Evolutionary conservation across 192 early-diverging fungal genomes (phyloP), one percentile per base, ranked within the genome.

Genomic region (Piromyces finnis): DNA sequence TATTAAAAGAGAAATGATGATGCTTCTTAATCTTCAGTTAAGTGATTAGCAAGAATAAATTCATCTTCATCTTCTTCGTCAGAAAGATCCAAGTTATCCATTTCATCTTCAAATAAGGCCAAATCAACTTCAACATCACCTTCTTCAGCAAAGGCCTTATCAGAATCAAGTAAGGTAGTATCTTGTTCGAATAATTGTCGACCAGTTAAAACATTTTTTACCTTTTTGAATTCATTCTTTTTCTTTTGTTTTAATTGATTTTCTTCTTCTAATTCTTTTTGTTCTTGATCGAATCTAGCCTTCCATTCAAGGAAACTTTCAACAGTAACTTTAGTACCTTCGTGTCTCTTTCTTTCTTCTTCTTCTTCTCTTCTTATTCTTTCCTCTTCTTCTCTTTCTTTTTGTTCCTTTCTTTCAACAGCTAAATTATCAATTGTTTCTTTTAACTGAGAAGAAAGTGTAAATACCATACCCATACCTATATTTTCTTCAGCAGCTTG

Each of bases 381-480:
- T 79, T 90, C 90, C 22, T 87, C 89, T 35, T 83, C 84, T 6
- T 79, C 83, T 30, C 85, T 68, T 78, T 88, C 87, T 29, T 86
- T 79, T 36, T 80, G 85, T n/a, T 85, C 88, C 41, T 87, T 86
- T 79, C 88, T 88, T 36, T 87, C 87, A 14, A 80, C 18, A 5
- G 96, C 87, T 30, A 92, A 82, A 77, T 89, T 84, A 78, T 89
- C 91, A 29, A 95, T 81, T 0, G 82, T 82, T 81, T 98, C 97
- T 82, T 94, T 94, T 22, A 95, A 87, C 5, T 86, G 83, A 5
- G 92, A 87, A 7, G 89, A 91, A 88, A 98, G 88, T 29, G 90
- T 90, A 83, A 98, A 98, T 29, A 95, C 89, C 94, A 96, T 96
- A 51, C 91, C 94, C 93, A 97, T 96, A 28, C 96, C 96, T 78